Base-by-base conservation (phyloP, 176 grass and related monocot genomes). In the Carex scoparia region DNA sequence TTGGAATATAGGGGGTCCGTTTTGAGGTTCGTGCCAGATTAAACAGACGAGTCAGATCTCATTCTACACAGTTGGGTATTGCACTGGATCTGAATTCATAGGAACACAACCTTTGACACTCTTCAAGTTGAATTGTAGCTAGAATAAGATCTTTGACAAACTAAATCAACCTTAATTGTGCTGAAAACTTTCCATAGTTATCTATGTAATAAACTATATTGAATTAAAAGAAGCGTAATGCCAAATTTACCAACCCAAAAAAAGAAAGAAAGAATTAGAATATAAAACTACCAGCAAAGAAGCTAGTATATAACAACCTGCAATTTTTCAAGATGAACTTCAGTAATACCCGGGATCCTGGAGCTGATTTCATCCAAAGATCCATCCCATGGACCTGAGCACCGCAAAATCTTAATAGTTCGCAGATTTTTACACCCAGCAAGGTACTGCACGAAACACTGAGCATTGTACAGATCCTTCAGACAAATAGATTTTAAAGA, bases 401-500 rank as follows among this genome's bases (percentile, higher is more conserved):
- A 99, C 1, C 88, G 85, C 19, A 92, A 86, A 53, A 99, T 91
- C 83, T 95, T 94, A 23, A 99, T 76, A 14, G 76, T 92, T 53
- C 81, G 88, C 31, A 99, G 90, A 27, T 91, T 99, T 3, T 87
- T 86, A 4, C 90, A 92, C 11, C 82, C 67, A 31, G 90, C 74
- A 59, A 99, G 91, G 1, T 93, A 59, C 14, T 65, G 83, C 38
- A 90, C 88, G 30, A 99, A 95, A 86, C 91, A 94, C 91, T 95
- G 96, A 32, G 90, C 96, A 44, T 94, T 99, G 70, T 95, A 94
- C 35, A 98, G 93, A n/a, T 98, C 95, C 68, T 98, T 98, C 27
- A 98, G 83, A 79, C 89, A 94, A 2, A 98, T 57, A 9, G 88
- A 98, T 66, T 85, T 90, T 55, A 94, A 86, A 0, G 90, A 90